phyloP scores from a whole-genome alignment of 495 filamentous ascomycete species.

The Cryomyces minteri region DNA sequence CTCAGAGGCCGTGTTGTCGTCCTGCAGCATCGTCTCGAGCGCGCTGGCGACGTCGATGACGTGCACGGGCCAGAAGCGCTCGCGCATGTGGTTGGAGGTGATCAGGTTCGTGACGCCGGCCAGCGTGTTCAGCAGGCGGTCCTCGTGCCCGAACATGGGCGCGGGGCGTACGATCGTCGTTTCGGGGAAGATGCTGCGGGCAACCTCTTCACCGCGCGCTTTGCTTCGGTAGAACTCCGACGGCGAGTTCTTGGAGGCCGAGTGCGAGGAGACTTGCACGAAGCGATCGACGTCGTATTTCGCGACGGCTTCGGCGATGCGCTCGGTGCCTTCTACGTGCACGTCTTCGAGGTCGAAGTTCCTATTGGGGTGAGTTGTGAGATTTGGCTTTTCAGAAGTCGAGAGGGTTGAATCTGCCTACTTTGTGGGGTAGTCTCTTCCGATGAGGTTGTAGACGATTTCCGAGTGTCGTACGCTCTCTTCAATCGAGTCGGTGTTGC shows the following conservation, averaged over 20 bases:
- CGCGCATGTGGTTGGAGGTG: conserved; percentile 80
- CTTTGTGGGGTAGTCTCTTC: conserved; percentile 92
- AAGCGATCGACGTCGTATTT: conserved; percentile 98
- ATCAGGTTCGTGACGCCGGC: conserved; percentile 62
- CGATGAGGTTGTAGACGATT: conserved; percentile 89
- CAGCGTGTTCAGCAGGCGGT: conserved; percentile 73
- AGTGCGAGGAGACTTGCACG: conserved; percentile 93
- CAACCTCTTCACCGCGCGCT: conserved; percentile 66
- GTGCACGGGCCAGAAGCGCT: conserved; percentile 75
- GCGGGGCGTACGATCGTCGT: conserved; percentile 93
- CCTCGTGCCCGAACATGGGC: conserved; percentile 88
- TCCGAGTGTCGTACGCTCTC: conserved; percentile 94
- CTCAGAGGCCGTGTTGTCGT: conserved; percentile 74
- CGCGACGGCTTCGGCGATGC: conserved; percentile 86
- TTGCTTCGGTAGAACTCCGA: conserved; percentile 86
- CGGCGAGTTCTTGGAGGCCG: conserved; percentile 60
- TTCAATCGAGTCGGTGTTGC: conserved; percentile 90
- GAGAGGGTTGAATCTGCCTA: conserved; percentile 20
- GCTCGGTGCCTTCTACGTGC: conserved; percentile 83
- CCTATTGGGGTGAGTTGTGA: conserved; percentile 23
- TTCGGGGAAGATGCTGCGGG: conserved; percentile 83
- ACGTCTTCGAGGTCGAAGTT: conserved; percentile 91
- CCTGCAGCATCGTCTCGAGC: conserved; percentile 71
- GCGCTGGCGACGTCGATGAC: conserved; percentile 76
- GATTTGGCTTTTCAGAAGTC: conserved; percentile 12